A percentile compares a stretch with the other conserved stretches of the same genome.
Conservation (phyloP, 805 yeast genomes). For the Pichia rugopelliculosa region DNA sequence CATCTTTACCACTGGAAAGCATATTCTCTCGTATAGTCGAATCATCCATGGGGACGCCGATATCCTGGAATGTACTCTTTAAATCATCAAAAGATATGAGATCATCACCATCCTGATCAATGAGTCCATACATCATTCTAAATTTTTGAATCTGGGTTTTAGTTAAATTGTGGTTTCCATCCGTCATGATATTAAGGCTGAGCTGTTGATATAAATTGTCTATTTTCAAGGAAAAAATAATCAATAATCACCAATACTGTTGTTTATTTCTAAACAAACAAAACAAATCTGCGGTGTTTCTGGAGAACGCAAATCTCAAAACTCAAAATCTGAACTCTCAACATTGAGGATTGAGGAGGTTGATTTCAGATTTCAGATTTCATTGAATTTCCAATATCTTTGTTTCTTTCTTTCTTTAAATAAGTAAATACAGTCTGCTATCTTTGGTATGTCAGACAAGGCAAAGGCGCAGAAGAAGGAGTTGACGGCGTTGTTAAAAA, state of each 20-base stretch:
- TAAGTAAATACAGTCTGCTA: background rate
- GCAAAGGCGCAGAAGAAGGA: slow-evolving; percentile 1
- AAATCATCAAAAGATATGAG: slow-evolving; percentile 50
- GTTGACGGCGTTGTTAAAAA: slow-evolving; percentile 31
- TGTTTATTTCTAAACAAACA: too few species aligned
- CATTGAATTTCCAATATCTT: background rate
- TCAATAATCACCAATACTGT: too few species aligned
- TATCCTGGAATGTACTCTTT: slow-evolving; percentile 29
- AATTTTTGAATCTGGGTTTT: slow-evolving; percentile 58
- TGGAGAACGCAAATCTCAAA: too few species aligned
- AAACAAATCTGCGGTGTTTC: too few species aligned
- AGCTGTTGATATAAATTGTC: too few species aligned
- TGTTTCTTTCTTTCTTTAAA: background rate
- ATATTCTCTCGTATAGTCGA: slow-evolving; percentile 35
- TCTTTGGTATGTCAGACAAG: background rate
- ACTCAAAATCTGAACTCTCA: too few species aligned
- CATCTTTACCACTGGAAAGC: slow-evolving; percentile 40
- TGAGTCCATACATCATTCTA: slow-evolving; percentile 67
- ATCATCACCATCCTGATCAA: slow-evolving; percentile 80
- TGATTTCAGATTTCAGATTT: too few species aligned
- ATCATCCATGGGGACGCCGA: slow-evolving; percentile 45
- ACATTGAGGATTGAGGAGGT: too few species aligned
- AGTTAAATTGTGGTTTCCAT: slow-evolving; percentile 33
- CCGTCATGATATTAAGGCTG: background rate
- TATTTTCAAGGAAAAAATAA: too few species aligned